These are phyloP conservation scores for Daedalea quercina DNA, from an alignment of 768 basidiomycete species.

Conservation along the genomic window DNA sequence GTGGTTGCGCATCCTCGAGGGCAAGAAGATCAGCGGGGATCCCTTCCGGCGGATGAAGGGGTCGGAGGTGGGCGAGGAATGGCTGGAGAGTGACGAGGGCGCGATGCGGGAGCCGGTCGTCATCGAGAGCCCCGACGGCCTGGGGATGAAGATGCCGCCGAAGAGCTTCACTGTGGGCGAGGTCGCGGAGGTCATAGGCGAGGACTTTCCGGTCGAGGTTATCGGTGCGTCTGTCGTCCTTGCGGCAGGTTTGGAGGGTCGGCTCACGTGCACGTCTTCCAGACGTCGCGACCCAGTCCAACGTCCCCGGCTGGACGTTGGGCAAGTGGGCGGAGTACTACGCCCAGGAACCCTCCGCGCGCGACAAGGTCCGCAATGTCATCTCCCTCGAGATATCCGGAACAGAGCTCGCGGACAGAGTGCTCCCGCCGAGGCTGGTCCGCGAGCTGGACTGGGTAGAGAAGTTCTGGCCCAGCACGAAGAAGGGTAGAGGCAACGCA, in stretches of 20 bases:
- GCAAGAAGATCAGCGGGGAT: slow-evolving; percentile 55
- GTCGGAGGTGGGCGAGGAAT: slow-evolving; percentile 57
- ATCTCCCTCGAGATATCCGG: slow-evolving; percentile 94
- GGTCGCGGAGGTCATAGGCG: slow-evolving; percentile 75
- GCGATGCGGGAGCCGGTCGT: slow-evolving; percentile 83
- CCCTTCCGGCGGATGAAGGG: slow-evolving; percentile 66
- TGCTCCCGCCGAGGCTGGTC: slow-evolving; percentile 78
- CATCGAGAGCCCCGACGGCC: slow-evolving; percentile 67
- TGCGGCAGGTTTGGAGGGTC: background rate
- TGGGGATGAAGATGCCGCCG: slow-evolving; percentile 89
- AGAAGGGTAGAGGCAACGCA: slow-evolving; percentile 57
- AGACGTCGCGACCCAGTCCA: slow-evolving; percentile 89
- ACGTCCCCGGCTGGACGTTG: slow-evolving; percentile 82
- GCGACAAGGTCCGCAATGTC: slow-evolving; percentile 90
- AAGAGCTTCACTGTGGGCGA: slow-evolving; percentile 67
- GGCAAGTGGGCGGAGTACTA: slow-evolving; percentile 90
- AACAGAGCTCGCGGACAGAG: slow-evolving; percentile 68
- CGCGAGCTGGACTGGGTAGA: slow-evolving; percentile 96
- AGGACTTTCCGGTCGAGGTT: slow-evolving; percentile 78
- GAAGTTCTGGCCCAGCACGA: slow-evolving; percentile 83
- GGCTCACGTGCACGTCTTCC: slow-evolving; percentile 4
- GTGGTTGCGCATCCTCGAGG: slow-evolving; percentile 66
- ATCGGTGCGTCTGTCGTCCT: slow-evolving; percentile 53
- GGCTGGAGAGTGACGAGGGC: slow-evolving; percentile 64
- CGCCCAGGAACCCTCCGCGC: slow-evolving; percentile 52